Evolutionary conservation across 129 eudicot species (phyloP), one percentile per base, ranked within the genome.

Genomic region (Artemisia argyi): DNA sequence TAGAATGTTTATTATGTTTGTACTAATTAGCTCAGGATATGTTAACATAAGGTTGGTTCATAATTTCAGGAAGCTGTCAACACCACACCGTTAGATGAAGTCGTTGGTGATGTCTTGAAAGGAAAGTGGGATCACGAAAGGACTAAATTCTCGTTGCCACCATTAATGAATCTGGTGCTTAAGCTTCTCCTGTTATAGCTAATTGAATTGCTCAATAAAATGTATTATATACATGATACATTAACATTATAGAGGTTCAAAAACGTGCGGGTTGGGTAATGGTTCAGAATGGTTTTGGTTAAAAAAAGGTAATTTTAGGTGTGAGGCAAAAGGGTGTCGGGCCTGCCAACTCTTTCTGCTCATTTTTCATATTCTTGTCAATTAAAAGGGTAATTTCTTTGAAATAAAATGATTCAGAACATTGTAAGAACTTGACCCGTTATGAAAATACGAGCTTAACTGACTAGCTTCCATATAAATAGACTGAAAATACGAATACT

Each of bases 51-150:
- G 60, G 22, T 50, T 72, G 18, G 39, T 60, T 72, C 42, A 57
- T 71, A 28, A 32, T 67, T 60, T 59, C 95, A 91, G 97, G 88
- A 59, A 79, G 83, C 88, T 75, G 80, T 55, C 7, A 76, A 14
- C 59, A 91, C 82, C 72, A 73, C 42, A 30, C 79, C 88, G 54
- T 73, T 91, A 51, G 84, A 82, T 24, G 93, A 88, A 80, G 91
- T 80, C 61, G 86, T 91, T 17, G 75, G 73, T 69, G 84, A 84
- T 69, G 91, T 91, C 79, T 74, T 88, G 77, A 85, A 88, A 19
- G 87, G 89, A 59, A 80, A 88, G 26, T 91, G 96, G 97, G 93
- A 91, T 82, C 93, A 88, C 69, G 86, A 84, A 83, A 91, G 92
- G 82, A 85, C 96, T 48, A 86, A 84, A 50, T 88, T 91, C 74